Evolutionary conservation across 2,329 filamentous ascomycete species (phyloP), one percentile per base, ranked within the genome.

Genomic region (Uncinocarpus reesii): DNA sequence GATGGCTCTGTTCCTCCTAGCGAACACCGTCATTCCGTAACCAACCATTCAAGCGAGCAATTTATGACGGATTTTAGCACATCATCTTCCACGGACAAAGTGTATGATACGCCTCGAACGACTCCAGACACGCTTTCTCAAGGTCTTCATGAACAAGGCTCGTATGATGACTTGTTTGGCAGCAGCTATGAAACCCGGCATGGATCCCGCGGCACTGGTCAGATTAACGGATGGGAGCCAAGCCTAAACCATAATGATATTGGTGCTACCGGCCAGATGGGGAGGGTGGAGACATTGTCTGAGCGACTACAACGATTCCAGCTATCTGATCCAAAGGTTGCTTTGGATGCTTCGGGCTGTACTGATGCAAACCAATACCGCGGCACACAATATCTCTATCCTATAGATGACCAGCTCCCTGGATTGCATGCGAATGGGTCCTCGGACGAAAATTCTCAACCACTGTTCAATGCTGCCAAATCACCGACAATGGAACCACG

Each of bases 1-100:
- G 70, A 73, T 58, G 71, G 71, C 5, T 71, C 70, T 11, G 63
- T 70, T 24, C 64, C 65, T 26, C 61, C 57, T 2, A 65, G 60
- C 53, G 67, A 70, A 40, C 57, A 57, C 20, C 63, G 63, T 23
- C 53, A 61, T 21, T 56, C 61, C n/a, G 56, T 59, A 49, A 51
- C 59, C 5, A 57, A 62, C 16, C 65, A 69, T 16, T 55, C 60
- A 34, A 58, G 62, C 29, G 66, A 68, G 47, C 62, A 62, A 4
- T 65, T 65, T 37, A 58, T 58, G 18, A 50, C 47, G 8, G 46
- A 46, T 10, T 45, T 49, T 16, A 68, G 65, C 53, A 65, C 63
- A 7, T 69, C 68, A 7, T 65, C 62, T 16, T 69, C 65, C 4
- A 66, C 68, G 50, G 65, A 66, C 20, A 58, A 59, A 29, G 60